Percentiles rank a stretch among this genome's conserved stretches.
Evolutionary conservation across 2,329 filamentous ascomycete species (phyloP).

Genomic region (Zopfia rhizophila): DNA sequence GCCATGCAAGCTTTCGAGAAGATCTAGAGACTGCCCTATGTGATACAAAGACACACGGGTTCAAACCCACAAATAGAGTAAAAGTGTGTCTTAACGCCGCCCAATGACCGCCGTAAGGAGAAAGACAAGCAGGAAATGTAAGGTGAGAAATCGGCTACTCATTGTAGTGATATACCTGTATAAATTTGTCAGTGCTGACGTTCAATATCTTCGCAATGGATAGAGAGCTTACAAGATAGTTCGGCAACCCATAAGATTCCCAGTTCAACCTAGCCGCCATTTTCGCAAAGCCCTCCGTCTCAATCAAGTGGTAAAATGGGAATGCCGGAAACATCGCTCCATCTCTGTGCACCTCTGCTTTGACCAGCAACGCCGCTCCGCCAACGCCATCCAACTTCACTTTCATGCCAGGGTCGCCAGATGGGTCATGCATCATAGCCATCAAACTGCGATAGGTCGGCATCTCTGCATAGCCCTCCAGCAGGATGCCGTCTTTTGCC

Average conservation of each 20-base stretch:
- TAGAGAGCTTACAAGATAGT: constrained; percentile 81
- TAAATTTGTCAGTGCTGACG: constrained; percentile 7
- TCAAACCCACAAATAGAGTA: no score
- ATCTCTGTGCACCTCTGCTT: constrained; percentile 95
- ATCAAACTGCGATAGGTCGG: constrained; percentile 91
- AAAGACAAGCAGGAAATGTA: constrained; percentile 11
- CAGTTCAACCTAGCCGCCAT: constrained; percentile 93
- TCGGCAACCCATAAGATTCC: constrained; percentile 87
- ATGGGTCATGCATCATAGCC: constrained; percentile 77
- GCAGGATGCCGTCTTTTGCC: constrained; percentile 89
- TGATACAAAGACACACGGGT: no score
- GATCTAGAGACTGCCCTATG: no score
- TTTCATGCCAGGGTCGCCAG: constrained; percentile 65
- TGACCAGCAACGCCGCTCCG: constrained; percentile 90
- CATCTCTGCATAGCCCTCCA: constrained; percentile 94
- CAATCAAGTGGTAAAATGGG: constrained; percentile 94
- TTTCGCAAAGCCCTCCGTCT: constrained; percentile 97
- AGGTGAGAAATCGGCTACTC: constrained; percentile 63
- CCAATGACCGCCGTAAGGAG: constrained; percentile 37
- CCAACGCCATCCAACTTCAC: constrained; percentile 91
- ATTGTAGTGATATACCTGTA: constrained; percentile 88
- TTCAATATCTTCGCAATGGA: constrained; percentile 6
- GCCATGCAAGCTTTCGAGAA: no score
- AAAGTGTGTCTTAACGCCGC: no score
- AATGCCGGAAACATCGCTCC: constrained; percentile 99